Evolutionary conservation across 495 filamentous ascomycete genomes (phyloP).

Genomic region (Wilcoxina mikolae): DNA sequence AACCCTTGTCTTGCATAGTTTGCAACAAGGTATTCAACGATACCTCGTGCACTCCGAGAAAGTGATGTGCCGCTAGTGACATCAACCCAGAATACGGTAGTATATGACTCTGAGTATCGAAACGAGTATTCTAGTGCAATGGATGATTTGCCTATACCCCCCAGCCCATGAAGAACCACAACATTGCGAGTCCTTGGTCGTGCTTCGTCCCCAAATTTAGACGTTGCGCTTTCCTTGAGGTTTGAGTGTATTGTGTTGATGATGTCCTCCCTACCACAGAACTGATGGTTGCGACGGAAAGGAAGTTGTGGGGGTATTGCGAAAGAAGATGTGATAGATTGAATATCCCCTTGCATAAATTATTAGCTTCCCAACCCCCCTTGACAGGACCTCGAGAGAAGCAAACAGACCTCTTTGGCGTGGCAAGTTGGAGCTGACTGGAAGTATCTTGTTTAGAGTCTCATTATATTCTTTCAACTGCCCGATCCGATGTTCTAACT

Average conservation of each 20-base stretch:
- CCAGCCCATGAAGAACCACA: constrained; percentile 5
- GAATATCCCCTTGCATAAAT: not conserved
- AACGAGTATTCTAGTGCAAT: constrained; percentile 6
- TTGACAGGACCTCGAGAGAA: not conserved
- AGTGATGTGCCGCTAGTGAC: constrained; percentile 9
- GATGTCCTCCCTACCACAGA: constrained; percentile 14
- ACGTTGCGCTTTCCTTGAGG: not conserved
- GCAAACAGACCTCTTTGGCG: not conserved
- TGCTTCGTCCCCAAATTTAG: not conserved
- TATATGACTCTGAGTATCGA: constrained; percentile 2
- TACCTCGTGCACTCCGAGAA: constrained; percentile 4
- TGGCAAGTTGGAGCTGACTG: not conserved
- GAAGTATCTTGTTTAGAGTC: not conserved
- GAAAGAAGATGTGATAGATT: not conserved
- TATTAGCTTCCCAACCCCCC: not conserved
- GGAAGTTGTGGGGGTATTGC: not conserved
- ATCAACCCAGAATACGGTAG: constrained; percentile 9
- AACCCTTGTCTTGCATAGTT: constrained; percentile 9
- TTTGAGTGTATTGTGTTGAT: constrained; percentile 10
- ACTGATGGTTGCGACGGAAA: constrained; percentile 7
- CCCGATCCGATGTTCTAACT: not conserved
- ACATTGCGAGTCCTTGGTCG: not conserved
- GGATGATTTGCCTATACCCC: constrained; percentile 1
- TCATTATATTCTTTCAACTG: constrained; percentile 8
- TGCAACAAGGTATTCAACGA: constrained; percentile 6